Conservation (phyloP, 495 filamentous ascomycete species). For the Hypoxylon perforatum region DNA sequence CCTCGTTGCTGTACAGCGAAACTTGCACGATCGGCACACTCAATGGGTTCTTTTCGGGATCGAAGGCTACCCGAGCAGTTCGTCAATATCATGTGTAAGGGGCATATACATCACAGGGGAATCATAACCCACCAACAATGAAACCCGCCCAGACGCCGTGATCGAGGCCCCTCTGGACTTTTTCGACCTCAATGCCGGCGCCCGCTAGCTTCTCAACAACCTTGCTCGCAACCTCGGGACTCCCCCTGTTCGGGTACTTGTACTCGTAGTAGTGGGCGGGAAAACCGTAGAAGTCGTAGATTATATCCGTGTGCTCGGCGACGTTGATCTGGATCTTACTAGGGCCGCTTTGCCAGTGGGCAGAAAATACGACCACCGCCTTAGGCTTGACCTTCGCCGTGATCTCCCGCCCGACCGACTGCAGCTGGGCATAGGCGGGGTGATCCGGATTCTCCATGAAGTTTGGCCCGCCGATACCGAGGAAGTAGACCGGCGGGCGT, state of each 20-base stretch:
- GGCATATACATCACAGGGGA: not conserved
- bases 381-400: slow-evolving; percentile 73
- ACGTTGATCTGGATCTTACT: slow-evolving; percentile 71
- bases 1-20: slow-evolving; percentile 71
- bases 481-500: slow-evolving; percentile 16
- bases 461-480: slow-evolving; percentile 61
- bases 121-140: slow-evolving; percentile 50
- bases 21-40: slow-evolving; percentile 64
- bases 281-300: slow-evolving; percentile 83
- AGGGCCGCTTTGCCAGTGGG: slow-evolving; percentile 74
- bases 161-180: slow-evolving; percentile 71
- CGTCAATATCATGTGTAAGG: slow-evolving; percentile 26
- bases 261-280: slow-evolving; percentile 62
- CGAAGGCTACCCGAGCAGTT: slow-evolving; percentile 53
- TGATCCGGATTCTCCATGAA: slow-evolving; percentile 73
- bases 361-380: slow-evolving; percentile 79
- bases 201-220: slow-evolving; percentile 63
- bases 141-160: slow-evolving; percentile 77
- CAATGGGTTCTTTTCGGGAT: slow-evolving; percentile 10
- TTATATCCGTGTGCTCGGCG: slow-evolving; percentile 68
- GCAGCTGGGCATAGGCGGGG: slow-evolving; percentile 69
- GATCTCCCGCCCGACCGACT: slow-evolving; percentile 71
- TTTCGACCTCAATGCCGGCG: slow-evolving; percentile 67
- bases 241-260: slow-evolving; percentile 71
- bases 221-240: slow-evolving; percentile 66